A percentile compares a stretch with the other conserved stretches of the same genome.
Conservation (phyloP, 192 early-diverging fungal genomes). For the Coemansia nantahalensis region DNA sequence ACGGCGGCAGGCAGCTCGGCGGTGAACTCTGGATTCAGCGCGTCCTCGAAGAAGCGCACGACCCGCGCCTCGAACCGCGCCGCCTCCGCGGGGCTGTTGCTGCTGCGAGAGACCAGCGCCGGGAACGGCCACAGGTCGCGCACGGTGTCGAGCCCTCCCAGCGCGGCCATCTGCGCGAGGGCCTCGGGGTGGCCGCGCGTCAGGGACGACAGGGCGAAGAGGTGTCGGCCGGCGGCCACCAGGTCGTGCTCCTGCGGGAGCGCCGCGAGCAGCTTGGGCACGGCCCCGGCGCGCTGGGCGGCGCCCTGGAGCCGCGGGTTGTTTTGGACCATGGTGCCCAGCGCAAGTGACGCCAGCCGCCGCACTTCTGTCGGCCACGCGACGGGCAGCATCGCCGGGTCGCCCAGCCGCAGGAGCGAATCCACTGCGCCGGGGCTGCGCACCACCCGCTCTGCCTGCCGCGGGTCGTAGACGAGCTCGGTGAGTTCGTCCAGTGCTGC, state of each 20-base stretch:
- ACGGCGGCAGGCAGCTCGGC: constrained; percentile 4
- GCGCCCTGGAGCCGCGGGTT: constrained; percentile 24
- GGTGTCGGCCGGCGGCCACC: constrained; percentile 20
- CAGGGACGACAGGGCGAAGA: constrained; percentile 46
- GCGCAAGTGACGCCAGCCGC: constrained; percentile 47
- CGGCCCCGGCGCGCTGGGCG: constrained; percentile 9
- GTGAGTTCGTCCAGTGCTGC: constrained; percentile 53
- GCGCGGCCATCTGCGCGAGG: constrained; percentile 30
- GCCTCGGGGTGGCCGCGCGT: constrained; percentile 39
- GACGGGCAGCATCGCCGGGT: constrained; percentile 7
- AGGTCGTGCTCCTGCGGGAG: constrained; percentile 16
- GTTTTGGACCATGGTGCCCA: constrained; percentile 60
- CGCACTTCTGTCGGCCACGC: constrained; percentile 27
- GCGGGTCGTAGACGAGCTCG: constrained; percentile 57
- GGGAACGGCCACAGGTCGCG: constrained; percentile 11
- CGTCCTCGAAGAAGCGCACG: constrained; percentile 40
- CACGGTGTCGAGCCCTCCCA: constrained; percentile 24
- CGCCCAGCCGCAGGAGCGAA: constrained; percentile 35
- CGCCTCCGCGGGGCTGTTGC: constrained; percentile 6
- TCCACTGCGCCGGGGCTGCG: constrained; percentile 22
- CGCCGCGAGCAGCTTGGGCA: constrained; percentile 18
- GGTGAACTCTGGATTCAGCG: constrained; percentile 39
- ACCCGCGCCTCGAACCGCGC: constrained; percentile 22
- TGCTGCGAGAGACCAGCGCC: not conserved
- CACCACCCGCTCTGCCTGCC: constrained; percentile 56